Evolutionary conservation across 2,329 filamentous ascomycete genomes (phyloP).

Genomic region (Trichophyton benhamiae): DNA sequence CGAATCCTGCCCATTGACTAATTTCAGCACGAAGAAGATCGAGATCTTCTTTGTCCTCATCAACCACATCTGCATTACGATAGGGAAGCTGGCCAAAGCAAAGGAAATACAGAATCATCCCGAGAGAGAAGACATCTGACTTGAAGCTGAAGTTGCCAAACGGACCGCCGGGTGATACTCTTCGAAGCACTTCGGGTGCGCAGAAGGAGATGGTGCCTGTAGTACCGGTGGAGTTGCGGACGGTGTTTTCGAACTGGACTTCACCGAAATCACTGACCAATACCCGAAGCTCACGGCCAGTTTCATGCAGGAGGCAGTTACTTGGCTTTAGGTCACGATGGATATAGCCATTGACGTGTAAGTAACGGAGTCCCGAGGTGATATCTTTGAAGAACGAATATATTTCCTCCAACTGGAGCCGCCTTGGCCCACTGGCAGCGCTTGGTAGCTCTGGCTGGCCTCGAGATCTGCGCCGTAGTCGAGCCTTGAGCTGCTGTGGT

Average conservation of each 20-base stretch:
- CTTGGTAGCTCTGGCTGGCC: conserved; percentile 55
- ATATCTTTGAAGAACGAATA: conserved; percentile 96
- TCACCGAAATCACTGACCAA: conserved; percentile 97
- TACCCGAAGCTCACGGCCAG: conserved; percentile 59
- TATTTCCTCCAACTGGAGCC: conserved; percentile 73
- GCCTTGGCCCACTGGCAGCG: conserved; percentile 41
- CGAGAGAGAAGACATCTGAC: conserved; percentile 93
- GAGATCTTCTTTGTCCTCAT: conserved; percentile 86
- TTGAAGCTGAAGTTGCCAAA: conserved; percentile 94
- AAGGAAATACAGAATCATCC: conserved; percentile 98
- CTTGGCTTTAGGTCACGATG: conserved; percentile 92
- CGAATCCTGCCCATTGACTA: conserved; percentile 72
- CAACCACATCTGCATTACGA: conserved; percentile 63
- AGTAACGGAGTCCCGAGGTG: conserved; percentile 76
- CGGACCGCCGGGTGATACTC: conserved; percentile 49
- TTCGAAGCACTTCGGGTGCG: conserved; percentile 77
- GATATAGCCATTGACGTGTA: conserved; percentile 86
- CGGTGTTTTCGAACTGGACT: conserved; percentile 71
- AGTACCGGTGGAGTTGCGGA: conserved; percentile 78
- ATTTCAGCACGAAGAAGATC: conserved; percentile 79
- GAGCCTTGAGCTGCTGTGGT: conserved; percentile 78
- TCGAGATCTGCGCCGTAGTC: conserved; percentile 68
- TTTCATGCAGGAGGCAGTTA: conserved; percentile 79
- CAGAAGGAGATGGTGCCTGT: conserved; percentile 97
- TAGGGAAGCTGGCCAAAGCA: conserved; percentile 89